These are phyloP conservation scores for Xylaria sp. DNA, from an alignment of 2,329 filamentous ascomycete species.

Conservation along the genomic window DNA sequence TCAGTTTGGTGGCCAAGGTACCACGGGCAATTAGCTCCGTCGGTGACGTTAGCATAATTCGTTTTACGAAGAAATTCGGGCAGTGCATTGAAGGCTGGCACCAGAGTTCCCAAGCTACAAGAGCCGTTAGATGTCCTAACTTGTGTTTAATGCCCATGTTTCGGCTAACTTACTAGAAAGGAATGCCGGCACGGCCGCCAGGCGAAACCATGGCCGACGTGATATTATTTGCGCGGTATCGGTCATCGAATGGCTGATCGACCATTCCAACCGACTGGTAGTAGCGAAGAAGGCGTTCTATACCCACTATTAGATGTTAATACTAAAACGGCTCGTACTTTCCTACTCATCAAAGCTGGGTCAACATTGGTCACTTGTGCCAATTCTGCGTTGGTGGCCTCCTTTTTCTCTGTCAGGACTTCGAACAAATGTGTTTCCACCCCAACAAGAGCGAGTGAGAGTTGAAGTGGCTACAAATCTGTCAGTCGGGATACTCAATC, in stretches of 20 bases:
- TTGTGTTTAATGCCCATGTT: not conserved
- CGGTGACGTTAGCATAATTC: slow-evolving; percentile 27
- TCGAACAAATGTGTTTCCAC: slow-evolving; percentile 22
- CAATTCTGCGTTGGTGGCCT: not conserved
- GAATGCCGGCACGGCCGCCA: slow-evolving; percentile 15
- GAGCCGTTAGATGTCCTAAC: too few species aligned
- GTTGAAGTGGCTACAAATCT: slow-evolving; percentile 13
- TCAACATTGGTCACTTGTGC: slow-evolving; percentile 21
- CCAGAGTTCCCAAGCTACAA: slow-evolving; percentile 27
- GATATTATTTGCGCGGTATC: slow-evolving; percentile 36
- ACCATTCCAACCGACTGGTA: slow-evolving; percentile 41
- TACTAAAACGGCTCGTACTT: not conserved
- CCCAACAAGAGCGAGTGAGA: slow-evolving; percentile 12
- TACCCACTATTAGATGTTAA: not conserved
- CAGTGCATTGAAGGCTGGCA: slow-evolving; percentile 29
- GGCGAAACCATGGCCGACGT: slow-evolving; percentile 34
- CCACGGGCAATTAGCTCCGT: slow-evolving; percentile 34
- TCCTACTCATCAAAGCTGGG: slow-evolving; percentile 35
- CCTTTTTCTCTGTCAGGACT: not conserved
- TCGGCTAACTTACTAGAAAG: slow-evolving; percentile 29
- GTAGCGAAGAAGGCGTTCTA: slow-evolving; percentile 40
- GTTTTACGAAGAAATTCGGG: slow-evolving; percentile 37
- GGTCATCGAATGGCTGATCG: slow-evolving; percentile 33
- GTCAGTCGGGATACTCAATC: not conserved
- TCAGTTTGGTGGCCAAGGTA: slow-evolving; percentile 33